A percentile compares a stretch with the other conserved stretches of the same genome.
Evolutionary conservation across 2,329 filamentous ascomycete species (phyloP).

Genomic region (Fusarium goolgardi): DNA sequence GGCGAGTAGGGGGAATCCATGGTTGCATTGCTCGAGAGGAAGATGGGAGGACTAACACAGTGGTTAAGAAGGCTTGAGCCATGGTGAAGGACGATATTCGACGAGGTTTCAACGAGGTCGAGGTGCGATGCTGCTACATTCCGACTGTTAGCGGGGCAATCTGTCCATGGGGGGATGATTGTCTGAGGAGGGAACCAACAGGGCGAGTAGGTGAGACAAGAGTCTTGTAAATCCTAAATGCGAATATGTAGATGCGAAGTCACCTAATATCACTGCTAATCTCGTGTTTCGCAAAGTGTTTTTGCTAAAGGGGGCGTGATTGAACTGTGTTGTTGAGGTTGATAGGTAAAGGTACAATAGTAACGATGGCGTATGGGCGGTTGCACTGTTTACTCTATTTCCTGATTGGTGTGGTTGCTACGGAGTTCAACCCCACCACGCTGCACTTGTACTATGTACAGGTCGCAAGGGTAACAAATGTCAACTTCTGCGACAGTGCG

Average conservation of each 20-base stretch:
- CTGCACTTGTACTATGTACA: not conserved
- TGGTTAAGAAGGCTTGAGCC: slow-evolving; percentile 56
- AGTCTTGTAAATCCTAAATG: slow-evolving; percentile 12
- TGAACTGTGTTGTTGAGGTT: slow-evolving; percentile 30
- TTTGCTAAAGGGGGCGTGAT: slow-evolving; percentile 9
- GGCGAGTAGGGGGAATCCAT: slow-evolving; percentile 11
- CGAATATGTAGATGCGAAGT: slow-evolving; percentile 17
- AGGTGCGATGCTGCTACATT: slow-evolving; percentile 50
- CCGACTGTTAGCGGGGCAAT: slow-evolving; percentile 58
- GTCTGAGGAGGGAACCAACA: slow-evolving; percentile 29
- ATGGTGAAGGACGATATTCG: slow-evolving; percentile 45
- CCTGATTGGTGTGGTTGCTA: slow-evolving; percentile 51
- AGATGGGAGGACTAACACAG: slow-evolving; percentile 53
- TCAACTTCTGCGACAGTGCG: too few species aligned
- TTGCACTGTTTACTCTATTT: slow-evolving; percentile 49
- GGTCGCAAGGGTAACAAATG: too few species aligned
- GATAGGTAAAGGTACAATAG: slow-evolving; percentile 30
- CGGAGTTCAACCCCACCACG: slow-evolving; percentile 44
- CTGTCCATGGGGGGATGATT: slow-evolving; percentile 9
- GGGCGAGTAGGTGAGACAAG: slow-evolving; percentile 34
- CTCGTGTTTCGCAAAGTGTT: slow-evolving; percentile 17
- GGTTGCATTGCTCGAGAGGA: not conserved
- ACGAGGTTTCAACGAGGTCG: slow-evolving; percentile 24
- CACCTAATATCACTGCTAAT: slow-evolving; percentile 22
- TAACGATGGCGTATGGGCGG: slow-evolving; percentile 33